These are phyloP conservation scores for Nemania diffusa DNA, from an alignment of 2,329 filamentous ascomycete species.

Conservation along the genomic window DNA sequence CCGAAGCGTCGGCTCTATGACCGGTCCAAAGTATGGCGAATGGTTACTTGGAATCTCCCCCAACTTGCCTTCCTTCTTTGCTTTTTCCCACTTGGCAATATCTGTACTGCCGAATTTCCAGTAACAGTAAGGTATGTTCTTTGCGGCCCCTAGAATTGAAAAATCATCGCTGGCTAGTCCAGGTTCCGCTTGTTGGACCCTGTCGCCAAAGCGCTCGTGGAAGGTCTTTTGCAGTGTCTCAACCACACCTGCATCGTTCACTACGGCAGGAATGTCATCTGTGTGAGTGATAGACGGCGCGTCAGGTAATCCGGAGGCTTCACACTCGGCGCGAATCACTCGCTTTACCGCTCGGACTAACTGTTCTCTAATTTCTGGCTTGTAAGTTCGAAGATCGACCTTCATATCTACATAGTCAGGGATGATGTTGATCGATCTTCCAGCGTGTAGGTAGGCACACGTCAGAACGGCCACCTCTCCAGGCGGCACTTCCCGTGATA, in stretches of 20 bases:
- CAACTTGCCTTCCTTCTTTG: not conserved
- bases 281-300: not conserved
- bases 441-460: not conserved
- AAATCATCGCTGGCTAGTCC: not conserved
- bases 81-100: not conserved
- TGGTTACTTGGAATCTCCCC: not conserved
- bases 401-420: not conserved
- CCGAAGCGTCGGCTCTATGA: not conserved
- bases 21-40: not conserved
- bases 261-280: not conserved
- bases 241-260: not conserved
- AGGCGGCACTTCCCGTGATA: not conserved
- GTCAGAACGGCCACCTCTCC: not conserved
- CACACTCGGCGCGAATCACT: not conserved
- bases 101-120: not conserved
- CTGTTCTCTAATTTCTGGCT: not conserved
- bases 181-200: not conserved
- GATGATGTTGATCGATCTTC: not conserved
- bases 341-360: not conserved
- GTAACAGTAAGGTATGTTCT: not conserved
- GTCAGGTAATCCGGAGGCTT: not conserved
- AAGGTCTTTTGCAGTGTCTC: not conserved
- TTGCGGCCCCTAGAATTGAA: not conserved
- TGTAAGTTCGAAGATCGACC: not conserved
- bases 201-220: not conserved